Percentiles rank a stretch among this genome's conserved stretches.
These are phyloP conservation scores for Chlorella sorokiniana DNA, from an alignment of 139 green algal species.

Conservation along the genomic window DNA sequence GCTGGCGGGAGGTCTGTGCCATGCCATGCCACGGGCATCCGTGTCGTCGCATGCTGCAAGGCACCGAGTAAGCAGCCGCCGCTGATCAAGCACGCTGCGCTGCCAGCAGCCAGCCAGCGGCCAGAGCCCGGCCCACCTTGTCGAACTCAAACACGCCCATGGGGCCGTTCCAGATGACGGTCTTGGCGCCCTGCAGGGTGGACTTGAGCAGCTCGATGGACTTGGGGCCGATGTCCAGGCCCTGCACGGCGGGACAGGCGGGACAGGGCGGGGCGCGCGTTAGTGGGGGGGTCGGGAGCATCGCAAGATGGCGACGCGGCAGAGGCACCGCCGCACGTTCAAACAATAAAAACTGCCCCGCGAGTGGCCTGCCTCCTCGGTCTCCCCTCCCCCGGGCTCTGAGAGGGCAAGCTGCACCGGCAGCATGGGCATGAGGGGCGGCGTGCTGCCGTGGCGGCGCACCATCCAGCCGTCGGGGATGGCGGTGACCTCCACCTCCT, in stretches of 20 bases:
- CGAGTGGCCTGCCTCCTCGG: neutral
- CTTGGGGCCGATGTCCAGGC: constrained; percentile 96
- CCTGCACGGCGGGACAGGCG: constrained; percentile 31
- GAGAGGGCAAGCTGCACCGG: neutral
- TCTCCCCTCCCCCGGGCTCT: too few species aligned
- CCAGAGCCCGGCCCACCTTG: too few species aligned
- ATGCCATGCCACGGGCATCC: too few species aligned
- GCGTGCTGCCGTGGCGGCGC: neutral
- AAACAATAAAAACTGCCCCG: neutral
- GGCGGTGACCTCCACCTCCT: constrained; percentile 71
- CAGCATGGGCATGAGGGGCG: neutral
- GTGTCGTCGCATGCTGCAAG: too few species aligned
- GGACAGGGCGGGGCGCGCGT: neutral
- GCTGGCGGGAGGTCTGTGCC: too few species aligned
- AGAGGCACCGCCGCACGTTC: neutral
- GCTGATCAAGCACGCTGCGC: too few species aligned
- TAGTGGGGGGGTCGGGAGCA: neutral
- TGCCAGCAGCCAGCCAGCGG: neutral
- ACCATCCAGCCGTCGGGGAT: constrained; percentile 99
- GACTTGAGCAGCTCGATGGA: constrained; percentile 86
- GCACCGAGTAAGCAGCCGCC: too few species aligned
- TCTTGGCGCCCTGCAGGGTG: constrained; percentile 89
- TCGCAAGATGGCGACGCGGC: neutral
- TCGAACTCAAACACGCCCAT: constrained; percentile 94
- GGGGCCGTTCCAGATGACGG: constrained; percentile 97